These are phyloP conservation scores for Russula abietina DNA, from an alignment of 768 basidiomycete genomes.

Conservation along the genomic window DNA sequence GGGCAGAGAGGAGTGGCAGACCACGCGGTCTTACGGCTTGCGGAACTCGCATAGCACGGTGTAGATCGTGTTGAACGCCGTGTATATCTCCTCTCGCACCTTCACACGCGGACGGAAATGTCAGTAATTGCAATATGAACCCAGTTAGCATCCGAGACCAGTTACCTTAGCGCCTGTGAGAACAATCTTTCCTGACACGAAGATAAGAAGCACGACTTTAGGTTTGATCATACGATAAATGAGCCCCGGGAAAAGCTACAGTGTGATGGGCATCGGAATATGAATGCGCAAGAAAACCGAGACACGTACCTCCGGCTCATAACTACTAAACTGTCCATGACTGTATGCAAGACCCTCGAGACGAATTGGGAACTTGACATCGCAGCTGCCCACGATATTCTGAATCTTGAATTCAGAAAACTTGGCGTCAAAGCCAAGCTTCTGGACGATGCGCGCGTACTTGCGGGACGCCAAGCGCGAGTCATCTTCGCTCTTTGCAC, in stretches of 20 bases:
- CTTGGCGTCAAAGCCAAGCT: slow-evolving; percentile 98
- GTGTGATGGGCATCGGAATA: background rate
- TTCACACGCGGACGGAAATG: slow-evolving; percentile 38
- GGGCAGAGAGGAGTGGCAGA: slow-evolving; percentile 16
- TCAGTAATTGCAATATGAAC: slow-evolving; percentile 32
- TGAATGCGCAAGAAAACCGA: background rate
- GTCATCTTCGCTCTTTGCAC: slow-evolving; percentile 98
- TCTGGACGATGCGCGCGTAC: slow-evolving; percentile 98
- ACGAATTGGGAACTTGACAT: slow-evolving; percentile 98
- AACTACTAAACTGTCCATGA: slow-evolving; percentile 96
- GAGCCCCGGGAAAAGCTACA: slow-evolving; percentile 92
- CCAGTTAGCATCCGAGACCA: slow-evolving; percentile 11
- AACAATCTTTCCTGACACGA: slow-evolving; percentile 99
- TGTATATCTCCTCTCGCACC: slow-evolving; percentile 99
- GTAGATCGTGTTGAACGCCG: slow-evolving; percentile 99
- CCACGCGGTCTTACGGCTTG: slow-evolving; percentile 52
- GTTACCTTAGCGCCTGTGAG: slow-evolving; percentile 97
- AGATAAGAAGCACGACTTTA: slow-evolving; percentile 96
- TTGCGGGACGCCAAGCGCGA: slow-evolving; percentile 95
- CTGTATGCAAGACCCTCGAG: slow-evolving; percentile 95
- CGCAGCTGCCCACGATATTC: slow-evolving; percentile 97
- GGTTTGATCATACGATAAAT: slow-evolving; percentile 99
- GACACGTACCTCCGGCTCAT: slow-evolving; percentile 85
- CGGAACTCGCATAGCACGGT: slow-evolving; percentile 95
- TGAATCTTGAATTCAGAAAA: slow-evolving; percentile 99